Base-by-base conservation (phyloP, 148 eudicot species). In the Mesembryanthemum crystallinum region DNA sequence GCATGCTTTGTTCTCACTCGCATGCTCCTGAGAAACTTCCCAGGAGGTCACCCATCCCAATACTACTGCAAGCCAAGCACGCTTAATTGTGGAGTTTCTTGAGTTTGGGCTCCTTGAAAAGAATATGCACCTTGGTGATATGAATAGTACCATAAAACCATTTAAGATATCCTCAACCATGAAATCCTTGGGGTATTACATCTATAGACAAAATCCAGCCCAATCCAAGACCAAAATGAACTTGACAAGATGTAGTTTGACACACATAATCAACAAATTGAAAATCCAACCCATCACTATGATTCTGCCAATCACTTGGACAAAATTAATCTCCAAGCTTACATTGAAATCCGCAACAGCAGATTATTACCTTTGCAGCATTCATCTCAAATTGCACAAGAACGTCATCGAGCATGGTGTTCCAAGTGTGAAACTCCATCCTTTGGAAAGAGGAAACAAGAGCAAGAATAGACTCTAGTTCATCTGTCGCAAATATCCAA, bases 341-440 rank as follows among this genome's bases (percentile, higher is more conserved):
- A 11, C 55, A 9, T 51, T 20, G 20, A 55, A 18, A 32, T 72
- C 67, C 57, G 1, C 49, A 11, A 30, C 33, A 71, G 64, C 29
- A 64, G 52, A 76, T 3, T 27, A 64, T 69, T 85, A 91, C 98
- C 96, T 87, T 91, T 49, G 77, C 90, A 71, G 98, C 99, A 88
- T 96, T 96, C 59, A 66, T 85, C 78, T 92, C 99, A 83, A 91
- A 87, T 60, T 91, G 98, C 64, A 65, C 72, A 77, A 82, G 85
- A 80, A 88, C 93, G 73, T 92, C 99, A 77, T 89, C 86, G 25
- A 96, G 93, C 86, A 89, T 81, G 42, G 87, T 81, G 75, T 88
- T 86, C 98, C 99, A 92, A 72, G 88, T 80, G 37, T 87, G 91
- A 55, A 88, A 85, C 85, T 96, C 99, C 97, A 92, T 85, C 86